A percentile compares a stretch with the other conserved stretches of the same genome.
Evolutionary conservation across 495 filamentous ascomycete species (phyloP).

Genomic region (Talaromyces liani): DNA sequence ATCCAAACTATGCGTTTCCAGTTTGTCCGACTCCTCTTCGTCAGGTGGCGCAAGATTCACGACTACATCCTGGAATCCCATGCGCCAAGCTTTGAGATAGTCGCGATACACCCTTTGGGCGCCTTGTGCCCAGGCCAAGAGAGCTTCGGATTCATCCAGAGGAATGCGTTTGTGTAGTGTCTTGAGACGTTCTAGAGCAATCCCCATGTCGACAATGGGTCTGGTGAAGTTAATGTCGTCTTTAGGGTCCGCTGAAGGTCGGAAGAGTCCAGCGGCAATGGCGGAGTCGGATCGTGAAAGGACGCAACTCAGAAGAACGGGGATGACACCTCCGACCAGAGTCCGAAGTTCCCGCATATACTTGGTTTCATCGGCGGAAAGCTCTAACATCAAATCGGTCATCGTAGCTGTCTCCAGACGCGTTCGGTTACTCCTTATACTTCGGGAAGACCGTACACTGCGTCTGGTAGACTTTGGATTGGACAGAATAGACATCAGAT

Average conservation of each 20-base stretch:
- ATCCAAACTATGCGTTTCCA: constrained; percentile 51
- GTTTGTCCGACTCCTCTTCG: constrained; percentile 36
- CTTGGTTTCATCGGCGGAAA: constrained; percentile 76
- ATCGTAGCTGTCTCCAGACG: constrained; percentile 59
- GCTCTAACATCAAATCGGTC: constrained; percentile 68
- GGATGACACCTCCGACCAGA: constrained; percentile 91
- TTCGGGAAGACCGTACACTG: constrained; percentile 62
- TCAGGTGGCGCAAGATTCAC: constrained; percentile 79
- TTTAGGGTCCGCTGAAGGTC: constrained; percentile 39
- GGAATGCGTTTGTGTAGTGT: constrained; percentile 73
- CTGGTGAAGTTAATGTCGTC: constrained; percentile 64
- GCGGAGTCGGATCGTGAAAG: constrained; percentile 64
- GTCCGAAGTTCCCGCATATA: constrained; percentile 92
- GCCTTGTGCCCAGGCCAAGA: constrained; percentile 74
- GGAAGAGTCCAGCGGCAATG: constrained; percentile 61
- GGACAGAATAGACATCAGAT: constrained; percentile 88
- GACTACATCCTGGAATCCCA: constrained; percentile 92
- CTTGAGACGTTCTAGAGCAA: constrained; percentile 78
- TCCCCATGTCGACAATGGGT: constrained; percentile 91
- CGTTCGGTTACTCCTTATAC: constrained; percentile 64
- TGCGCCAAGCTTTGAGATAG: constrained; percentile 83
- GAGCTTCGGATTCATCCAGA: constrained; percentile 53
- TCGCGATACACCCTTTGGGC: constrained; percentile 74
- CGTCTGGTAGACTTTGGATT: constrained; percentile 56
- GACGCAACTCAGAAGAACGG: constrained; percentile 81